Evolutionary conservation across 2,329 filamentous ascomycete genomes (phyloP).

Genomic region (Neospermospora avenae): DNA sequence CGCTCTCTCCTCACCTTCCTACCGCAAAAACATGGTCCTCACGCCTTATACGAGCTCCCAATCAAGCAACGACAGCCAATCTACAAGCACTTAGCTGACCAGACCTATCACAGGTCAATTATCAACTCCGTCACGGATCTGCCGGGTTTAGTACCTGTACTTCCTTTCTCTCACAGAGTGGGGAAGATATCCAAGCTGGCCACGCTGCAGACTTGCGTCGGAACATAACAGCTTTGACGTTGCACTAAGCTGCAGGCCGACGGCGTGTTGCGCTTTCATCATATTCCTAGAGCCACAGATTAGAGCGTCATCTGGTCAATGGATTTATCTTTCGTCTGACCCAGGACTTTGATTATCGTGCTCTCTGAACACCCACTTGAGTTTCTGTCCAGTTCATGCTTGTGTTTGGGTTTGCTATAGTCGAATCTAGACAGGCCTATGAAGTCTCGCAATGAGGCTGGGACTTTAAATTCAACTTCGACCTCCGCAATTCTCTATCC

Average conservation of each 20-base stretch:
- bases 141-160: conserved; percentile 30
- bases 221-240: conserved; percentile 32
- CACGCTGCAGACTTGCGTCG: conserved; percentile 30
- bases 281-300: conserved; percentile 17
- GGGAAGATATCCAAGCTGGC: conserved; percentile 22
- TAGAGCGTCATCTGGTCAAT: conserved; percentile 3
- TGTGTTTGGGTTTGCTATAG: conserved; percentile 6
- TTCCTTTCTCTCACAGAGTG: conserved; percentile 20
- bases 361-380: conserved; percentile 2
- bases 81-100: conserved; percentile 29
- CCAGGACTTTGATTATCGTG: conserved; percentile 11
- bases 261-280: conserved; percentile 28
- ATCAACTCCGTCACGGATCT: conserved; percentile 30
- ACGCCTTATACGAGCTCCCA: conserved; percentile 18
- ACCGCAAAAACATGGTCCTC: conserved; percentile 28
- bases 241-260: conserved; percentile 27
- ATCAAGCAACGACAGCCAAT: conserved; percentile 24
- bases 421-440: conserved; percentile 10
- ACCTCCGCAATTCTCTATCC: conserved; percentile 17
- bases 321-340: conserved; percentile 22
- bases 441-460: conserved; percentile 26
- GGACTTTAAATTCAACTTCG: conserved; percentile 18
- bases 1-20: conserved; percentile 23
- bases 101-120: conserved; percentile 29
- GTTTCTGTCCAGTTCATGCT: background rate